Evolutionary conservation across 345 rosid genomes (phyloP).

Genomic region (Eucalyptus marginata): DNA sequence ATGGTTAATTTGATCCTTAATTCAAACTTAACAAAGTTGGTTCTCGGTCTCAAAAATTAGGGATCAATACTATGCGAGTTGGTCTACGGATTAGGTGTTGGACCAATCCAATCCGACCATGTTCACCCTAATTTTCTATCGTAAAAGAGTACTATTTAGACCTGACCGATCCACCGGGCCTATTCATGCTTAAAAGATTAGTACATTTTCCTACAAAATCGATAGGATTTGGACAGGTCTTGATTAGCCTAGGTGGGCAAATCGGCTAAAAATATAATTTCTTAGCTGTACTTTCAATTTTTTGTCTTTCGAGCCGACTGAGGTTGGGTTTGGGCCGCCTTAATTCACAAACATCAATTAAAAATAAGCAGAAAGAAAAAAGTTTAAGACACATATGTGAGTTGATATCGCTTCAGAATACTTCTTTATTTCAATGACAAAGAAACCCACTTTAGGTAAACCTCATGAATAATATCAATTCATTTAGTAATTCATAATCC

Average conservation of each 20-base stretch:
- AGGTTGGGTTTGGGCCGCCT: neutral
- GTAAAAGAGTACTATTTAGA: neutral
- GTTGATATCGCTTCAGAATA: neutral
- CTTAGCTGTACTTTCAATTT: neutral
- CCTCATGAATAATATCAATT: neutral
- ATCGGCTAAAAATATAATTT: neutral
- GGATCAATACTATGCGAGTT: too few species aligned
- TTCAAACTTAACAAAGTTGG: rapidly evolving
- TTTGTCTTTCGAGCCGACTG: neutral
- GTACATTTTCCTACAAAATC: neutral
- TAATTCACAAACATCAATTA: neutral
- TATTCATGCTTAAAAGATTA: neutral
- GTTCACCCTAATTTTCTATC: rapidly evolving
- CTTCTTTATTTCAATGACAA: neutral
- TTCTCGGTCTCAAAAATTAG: rapidly evolving
- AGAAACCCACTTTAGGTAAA: neutral
- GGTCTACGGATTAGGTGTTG: rapidly evolving
- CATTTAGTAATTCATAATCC: neutral
- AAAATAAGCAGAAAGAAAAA: too few species aligned
- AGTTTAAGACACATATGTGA: rapidly evolving
- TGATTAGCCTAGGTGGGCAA: neutral
- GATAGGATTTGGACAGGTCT: rapidly evolving
- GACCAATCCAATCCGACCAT: rapidly evolving
- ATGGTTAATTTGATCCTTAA: too few species aligned
- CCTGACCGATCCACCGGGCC: rapidly evolving